Conservation (phyloP, 495 filamentous ascomycete species). For the Aspergillus cristatus region DNA sequence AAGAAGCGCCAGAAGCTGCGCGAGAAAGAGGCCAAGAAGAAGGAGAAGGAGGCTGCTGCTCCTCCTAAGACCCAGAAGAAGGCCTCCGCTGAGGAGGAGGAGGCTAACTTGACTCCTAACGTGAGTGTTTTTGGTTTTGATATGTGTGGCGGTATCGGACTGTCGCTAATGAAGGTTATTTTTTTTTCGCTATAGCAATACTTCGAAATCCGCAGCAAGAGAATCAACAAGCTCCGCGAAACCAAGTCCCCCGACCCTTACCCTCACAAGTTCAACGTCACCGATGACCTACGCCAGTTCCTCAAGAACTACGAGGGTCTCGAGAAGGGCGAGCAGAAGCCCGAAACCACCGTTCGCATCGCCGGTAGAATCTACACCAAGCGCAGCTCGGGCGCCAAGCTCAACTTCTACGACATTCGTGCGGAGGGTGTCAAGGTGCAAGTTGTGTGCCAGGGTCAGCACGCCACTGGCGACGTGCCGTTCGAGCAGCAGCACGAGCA, state of each 20-base stretch:
- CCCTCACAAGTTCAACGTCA: constrained; percentile 93
- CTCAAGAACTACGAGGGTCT: constrained; percentile 63
- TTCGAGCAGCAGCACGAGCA: constrained; percentile 86
- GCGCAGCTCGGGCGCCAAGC: constrained; percentile 71
- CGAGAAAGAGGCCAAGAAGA: constrained; percentile 77
- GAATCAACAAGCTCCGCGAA: constrained; percentile 75
- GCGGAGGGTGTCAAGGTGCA: constrained; percentile 79
- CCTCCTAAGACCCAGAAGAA: constrained; percentile 62
- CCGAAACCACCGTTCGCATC: constrained; percentile 61
- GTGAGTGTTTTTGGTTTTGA: constrained; percentile 34
- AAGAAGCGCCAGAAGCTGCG: constrained; percentile 95
- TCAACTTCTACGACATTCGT: constrained; percentile 89
- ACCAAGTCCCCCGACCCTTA: constrained; percentile 80
- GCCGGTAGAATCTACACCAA: constrained; percentile 85
- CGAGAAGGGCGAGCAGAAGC: constrained; percentile 73
- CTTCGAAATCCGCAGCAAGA: constrained; percentile 86
- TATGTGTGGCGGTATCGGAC: neutral
- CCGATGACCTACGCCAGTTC: constrained; percentile 68
- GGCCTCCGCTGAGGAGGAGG: constrained; percentile 54
- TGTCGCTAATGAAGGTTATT: constrained; percentile 9
- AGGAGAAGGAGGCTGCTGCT: constrained; percentile 69
- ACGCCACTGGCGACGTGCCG: constrained; percentile 48
- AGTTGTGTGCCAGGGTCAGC: constrained; percentile 81
- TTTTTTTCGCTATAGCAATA: constrained; percentile 84
- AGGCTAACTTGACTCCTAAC: constrained; percentile 83